phyloP scores from a whole-genome alignment of 2,329 filamentous ascomycete species.

The Boeremia exigua region DNA sequence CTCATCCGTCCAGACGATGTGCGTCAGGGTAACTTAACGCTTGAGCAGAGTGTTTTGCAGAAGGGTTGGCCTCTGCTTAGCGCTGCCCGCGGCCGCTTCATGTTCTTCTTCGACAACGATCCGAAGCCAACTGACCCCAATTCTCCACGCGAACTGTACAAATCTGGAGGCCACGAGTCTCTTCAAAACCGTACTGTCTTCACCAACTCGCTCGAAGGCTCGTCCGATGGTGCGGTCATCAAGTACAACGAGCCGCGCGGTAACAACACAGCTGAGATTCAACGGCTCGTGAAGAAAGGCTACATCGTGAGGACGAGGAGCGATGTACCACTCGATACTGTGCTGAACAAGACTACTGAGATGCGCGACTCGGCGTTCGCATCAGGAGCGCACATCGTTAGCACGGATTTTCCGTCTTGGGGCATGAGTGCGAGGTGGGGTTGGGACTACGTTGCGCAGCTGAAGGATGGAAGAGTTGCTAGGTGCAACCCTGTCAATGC shows the following conservation, averaged over 20 bases:
- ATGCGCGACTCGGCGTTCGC: conserved; percentile 53
- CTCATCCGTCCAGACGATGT: conserved; percentile 58
- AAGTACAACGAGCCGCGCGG: conserved; percentile 56
- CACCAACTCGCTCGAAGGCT: conserved; percentile 56
- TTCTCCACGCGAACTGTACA: conserved; percentile 50
- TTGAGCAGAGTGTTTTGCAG: conserved; percentile 55
- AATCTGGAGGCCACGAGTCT: conserved; percentile 37
- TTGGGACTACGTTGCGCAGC: conserved; percentile 54
- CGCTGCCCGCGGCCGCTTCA: conserved; percentile 53
- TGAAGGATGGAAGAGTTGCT: conserved; percentile 39
- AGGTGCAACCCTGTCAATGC: conserved; percentile 49
- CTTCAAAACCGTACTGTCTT: conserved; percentile 57
- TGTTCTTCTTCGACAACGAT: conserved; percentile 61
- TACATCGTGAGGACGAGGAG: conserved; percentile 59
- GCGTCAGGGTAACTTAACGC: conserved; percentile 49
- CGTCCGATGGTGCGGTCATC: conserved; percentile 57
- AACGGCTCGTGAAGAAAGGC: conserved; percentile 53
- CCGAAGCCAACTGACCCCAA: conserved; percentile 41
- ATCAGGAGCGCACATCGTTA: conserved; percentile 59
- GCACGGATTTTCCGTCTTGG: conserved; percentile 57
- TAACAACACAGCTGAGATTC: conserved; percentile 50
- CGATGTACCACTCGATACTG: conserved; percentile 55
- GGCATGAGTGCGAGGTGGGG: conserved; percentile 57
- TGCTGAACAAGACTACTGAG: conserved; percentile 51
- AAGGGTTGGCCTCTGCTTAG: conserved; percentile 58